Conservation (phyloP, 176 grass and related monocot genomes). For the Cenchrus purpureus region DNA sequence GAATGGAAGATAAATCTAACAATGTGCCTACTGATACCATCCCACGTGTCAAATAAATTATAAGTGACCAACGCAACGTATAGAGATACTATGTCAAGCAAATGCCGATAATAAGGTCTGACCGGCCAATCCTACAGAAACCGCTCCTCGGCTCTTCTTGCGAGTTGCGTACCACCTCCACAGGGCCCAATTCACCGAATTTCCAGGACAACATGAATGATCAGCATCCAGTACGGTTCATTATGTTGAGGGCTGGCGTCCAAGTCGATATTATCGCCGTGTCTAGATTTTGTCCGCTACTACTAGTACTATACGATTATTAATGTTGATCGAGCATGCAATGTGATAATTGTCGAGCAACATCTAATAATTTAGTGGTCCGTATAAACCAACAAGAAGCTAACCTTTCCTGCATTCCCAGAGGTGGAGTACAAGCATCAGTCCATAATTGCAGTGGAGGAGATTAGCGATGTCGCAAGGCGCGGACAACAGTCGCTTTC, state of each 20-base stretch:
- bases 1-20: background rate
- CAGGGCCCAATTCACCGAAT: background rate
- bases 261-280: conserved; percentile 10
- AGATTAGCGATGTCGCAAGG: conserved; percentile 34
- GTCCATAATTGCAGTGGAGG: conserved; percentile 41
- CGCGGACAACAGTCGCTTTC: conserved; percentile 51
- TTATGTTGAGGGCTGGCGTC: background rate
- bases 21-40: background rate
- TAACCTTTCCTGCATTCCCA: conserved; percentile 33
- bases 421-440: conserved; percentile 20
- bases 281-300: conserved; percentile 38
- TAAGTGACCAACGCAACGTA: background rate
- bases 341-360: conserved; percentile 17
- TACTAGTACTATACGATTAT: background rate
- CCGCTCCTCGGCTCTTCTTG: background rate
- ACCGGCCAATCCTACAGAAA: background rate
- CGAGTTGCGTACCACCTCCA: background rate
- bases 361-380: conserved; percentile 39
- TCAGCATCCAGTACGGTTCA: background rate
- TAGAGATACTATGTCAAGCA: background rate
- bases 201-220: background rate
- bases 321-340: conserved; percentile 14
- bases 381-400: conserved; percentile 34
- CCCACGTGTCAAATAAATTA: background rate
- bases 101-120: background rate